phyloP scores from a whole-genome alignment of 1,284 basidiomycete genomes.

The Apiotrichum mycotoxinovorans region DNA sequence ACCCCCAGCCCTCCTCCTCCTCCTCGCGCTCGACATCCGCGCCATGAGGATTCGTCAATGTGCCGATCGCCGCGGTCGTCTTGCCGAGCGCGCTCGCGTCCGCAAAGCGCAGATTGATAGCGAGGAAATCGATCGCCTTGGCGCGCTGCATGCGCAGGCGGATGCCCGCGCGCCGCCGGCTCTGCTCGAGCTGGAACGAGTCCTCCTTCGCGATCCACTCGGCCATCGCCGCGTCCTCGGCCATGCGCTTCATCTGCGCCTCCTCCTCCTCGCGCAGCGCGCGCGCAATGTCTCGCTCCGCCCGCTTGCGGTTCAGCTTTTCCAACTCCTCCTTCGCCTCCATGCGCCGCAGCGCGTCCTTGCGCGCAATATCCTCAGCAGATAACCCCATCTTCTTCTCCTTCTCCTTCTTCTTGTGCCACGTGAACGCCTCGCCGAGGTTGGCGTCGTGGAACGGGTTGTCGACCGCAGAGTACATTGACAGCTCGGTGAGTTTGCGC shows the following conservation, averaged over 20 bases:
- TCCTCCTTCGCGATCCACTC: slow-evolving; percentile 98
- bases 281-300: slow-evolving; percentile 86
- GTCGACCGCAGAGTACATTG: slow-evolving; percentile 84
- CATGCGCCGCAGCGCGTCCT: slow-evolving; percentile 73
- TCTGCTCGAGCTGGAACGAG: slow-evolving; percentile 94
- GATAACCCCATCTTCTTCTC: slow-evolving; percentile 85
- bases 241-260: slow-evolving; percentile 75
- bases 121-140: slow-evolving; percentile 90
- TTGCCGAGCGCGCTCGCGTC: slow-evolving; percentile 53
- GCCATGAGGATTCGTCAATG: slow-evolving; percentile 31
- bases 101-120: slow-evolving; percentile 86
- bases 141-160: slow-evolving; percentile 92
- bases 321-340: slow-evolving; percentile 96
- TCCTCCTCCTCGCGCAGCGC: slow-evolving; percentile 88
- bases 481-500: slow-evolving; percentile 73
- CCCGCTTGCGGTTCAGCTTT: slow-evolving; percentile 79
- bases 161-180: slow-evolving; percentile 83
- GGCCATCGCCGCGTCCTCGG: slow-evolving; percentile 93
- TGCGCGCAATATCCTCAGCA: slow-evolving; percentile 70
- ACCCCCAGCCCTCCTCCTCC: slow-evolving; percentile 63
- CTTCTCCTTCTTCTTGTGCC: slow-evolving; percentile 98
- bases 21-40: slow-evolving; percentile 52
- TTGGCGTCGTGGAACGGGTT: slow-evolving; percentile 98
- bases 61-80: slow-evolving; percentile 41
- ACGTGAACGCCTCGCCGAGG: slow-evolving; percentile 88